Evolutionary conservation across 2,329 filamentous ascomycete genomes (phyloP).

Genomic region (Penicillium sp.): DNA sequence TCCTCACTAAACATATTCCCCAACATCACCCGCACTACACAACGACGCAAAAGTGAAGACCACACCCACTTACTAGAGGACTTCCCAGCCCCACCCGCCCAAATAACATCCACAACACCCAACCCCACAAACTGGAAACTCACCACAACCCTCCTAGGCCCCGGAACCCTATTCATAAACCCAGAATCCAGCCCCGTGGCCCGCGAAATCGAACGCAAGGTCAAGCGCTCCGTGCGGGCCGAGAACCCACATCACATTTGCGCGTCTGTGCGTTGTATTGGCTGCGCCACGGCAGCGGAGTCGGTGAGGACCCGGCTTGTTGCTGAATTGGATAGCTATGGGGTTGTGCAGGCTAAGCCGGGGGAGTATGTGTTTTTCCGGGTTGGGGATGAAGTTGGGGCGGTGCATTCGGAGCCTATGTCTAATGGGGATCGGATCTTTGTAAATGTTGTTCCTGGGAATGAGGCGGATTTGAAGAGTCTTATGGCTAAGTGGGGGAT

Average conservation of each 20-base stretch:
- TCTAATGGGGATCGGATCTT: constrained; percentile 34
- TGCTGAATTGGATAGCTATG: constrained; percentile 19
- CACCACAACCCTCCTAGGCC: constrained; percentile 49
- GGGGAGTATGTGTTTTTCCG: constrained; percentile 46
- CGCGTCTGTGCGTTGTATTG: constrained; percentile 45
- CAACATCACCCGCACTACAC: neutral
- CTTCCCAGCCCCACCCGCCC: neutral
- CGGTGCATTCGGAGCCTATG: constrained; percentile 29
- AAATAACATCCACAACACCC: constrained; percentile 9
- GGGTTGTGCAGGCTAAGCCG: constrained; percentile 10
- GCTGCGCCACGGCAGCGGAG: constrained; percentile 46
- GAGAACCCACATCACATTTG: constrained; percentile 41
- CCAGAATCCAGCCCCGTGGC: constrained; percentile 31
- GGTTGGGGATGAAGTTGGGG: constrained; percentile 42
- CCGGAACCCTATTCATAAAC: constrained; percentile 49
- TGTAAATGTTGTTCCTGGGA: constrained; percentile 39
- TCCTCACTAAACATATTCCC: neutral
- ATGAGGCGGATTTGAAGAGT: constrained; percentile 28
- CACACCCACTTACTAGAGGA: neutral
- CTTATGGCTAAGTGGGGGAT: constrained; percentile 37
- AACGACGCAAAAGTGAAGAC: neutral
- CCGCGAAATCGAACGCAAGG: constrained; percentile 30
- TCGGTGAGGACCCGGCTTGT: constrained; percentile 40
- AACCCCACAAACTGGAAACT: constrained; percentile 51
- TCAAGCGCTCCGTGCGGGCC: constrained; percentile 27